phyloP scores from a whole-genome alignment of 2,329 filamentous ascomycete genomes.

The Calonectria multiphialidica region DNA sequence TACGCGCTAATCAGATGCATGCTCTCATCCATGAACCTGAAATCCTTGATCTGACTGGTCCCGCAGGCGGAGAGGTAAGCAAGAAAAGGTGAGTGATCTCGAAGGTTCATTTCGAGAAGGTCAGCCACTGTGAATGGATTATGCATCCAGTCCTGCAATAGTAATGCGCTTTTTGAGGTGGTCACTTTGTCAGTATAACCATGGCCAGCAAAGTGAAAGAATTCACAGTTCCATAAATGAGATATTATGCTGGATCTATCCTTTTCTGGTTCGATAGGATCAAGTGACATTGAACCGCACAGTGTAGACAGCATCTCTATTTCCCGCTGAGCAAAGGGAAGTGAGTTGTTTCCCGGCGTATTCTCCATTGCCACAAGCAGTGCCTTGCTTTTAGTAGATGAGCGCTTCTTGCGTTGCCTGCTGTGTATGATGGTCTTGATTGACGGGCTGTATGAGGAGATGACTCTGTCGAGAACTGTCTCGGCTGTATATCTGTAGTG shows the following conservation, averaged over 20 bases:
- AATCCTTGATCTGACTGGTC: too few relatives aligned
- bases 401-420: background rate
- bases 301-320: constrained; percentile 24
- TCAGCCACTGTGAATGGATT: too few relatives aligned
- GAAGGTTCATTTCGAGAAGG: too few relatives aligned
- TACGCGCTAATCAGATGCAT: too few relatives aligned
- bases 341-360: background rate
- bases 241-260: constrained; percentile 38
- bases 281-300: background rate
- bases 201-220: constrained; percentile 59
- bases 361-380: constrained; percentile 45
- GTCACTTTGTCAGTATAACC: constrained; percentile 27
- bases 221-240: constrained; percentile 40
- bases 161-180: too few relatives aligned
- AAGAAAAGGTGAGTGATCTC: too few relatives aligned
- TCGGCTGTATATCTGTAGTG: constrained; percentile 37
- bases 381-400: too few relatives aligned
- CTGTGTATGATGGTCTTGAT: constrained; percentile 46
- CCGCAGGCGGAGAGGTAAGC: too few relatives aligned
- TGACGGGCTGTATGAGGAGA: constrained; percentile 54
- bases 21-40: too few relatives aligned
- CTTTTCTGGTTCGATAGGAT: background rate
- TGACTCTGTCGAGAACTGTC: constrained; percentile 48
- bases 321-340: constrained; percentile 37
- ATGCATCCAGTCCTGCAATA: too few relatives aligned